Evolutionary conservation across 2,329 filamentous ascomycete species (phyloP).

Genomic region (Cladosporium sp.): DNA sequence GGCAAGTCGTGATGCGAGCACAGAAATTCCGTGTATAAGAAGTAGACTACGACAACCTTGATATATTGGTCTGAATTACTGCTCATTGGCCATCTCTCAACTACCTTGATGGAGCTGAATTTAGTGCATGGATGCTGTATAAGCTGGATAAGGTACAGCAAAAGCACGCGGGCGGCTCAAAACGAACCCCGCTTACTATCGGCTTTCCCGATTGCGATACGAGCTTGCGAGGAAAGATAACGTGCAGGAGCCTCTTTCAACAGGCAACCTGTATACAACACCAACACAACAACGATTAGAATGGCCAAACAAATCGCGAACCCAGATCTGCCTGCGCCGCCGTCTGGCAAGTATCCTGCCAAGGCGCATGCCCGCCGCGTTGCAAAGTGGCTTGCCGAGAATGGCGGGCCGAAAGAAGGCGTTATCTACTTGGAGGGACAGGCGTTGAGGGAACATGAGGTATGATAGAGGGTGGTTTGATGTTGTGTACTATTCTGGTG

Average conservation of each 20-base stretch:
- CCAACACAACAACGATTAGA: conserved; percentile 24
- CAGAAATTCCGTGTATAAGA: neutral
- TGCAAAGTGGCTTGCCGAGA: conserved; percentile 70
- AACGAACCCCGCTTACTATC: conserved; percentile 5
- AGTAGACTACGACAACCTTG: neutral
- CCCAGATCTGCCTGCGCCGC: conserved; percentile 36
- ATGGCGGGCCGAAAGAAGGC: conserved; percentile 65
- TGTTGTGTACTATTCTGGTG: neutral
- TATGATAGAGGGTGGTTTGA: conserved; percentile 22
- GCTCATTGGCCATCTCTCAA: neutral
- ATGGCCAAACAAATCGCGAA: conserved; percentile 36
- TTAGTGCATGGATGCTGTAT: neutral
- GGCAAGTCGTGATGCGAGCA: neutral
- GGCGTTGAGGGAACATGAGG: conserved; percentile 74
- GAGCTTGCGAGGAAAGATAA: neutral
- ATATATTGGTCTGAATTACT: neutral
- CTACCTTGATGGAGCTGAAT: neutral
- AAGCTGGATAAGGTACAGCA: neutral
- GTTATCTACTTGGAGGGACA: conserved; percentile 87
- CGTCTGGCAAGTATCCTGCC: conserved; percentile 67
- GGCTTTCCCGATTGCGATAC: conserved; percentile 8
- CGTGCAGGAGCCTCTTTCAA: neutral
- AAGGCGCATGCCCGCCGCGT: conserved; percentile 85
- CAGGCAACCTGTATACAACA: conserved; percentile 31
- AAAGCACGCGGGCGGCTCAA: conserved; percentile 2